Evolutionary conservation across 441 rosid species (phyloP), one percentile per base, ranked within the genome.

Genomic region (Adansonia gregorii): DNA sequence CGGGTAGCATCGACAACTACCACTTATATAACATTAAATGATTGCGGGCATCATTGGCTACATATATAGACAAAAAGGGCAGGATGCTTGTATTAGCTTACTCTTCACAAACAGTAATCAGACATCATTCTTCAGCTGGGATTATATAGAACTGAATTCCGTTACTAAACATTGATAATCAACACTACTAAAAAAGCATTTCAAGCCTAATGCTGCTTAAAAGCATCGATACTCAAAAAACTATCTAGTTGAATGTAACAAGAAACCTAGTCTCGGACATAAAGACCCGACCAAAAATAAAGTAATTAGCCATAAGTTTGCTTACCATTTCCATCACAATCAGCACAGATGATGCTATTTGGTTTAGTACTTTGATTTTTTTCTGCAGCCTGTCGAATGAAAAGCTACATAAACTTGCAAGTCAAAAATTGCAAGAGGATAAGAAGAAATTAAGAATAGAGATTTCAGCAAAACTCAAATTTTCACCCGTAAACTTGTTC

Each of bases 291-390:
- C 3, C 41, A 9, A 17, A 10, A 31, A 51, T 6, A 20, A 69
- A 65, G 69, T 8, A 46, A 12, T 11, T 22, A 69, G 24, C 49
- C 22, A 58, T 6, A 71, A 54, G 17, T 78, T 76, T 24, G 58
- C 87, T 83, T 82, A 91, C 99, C 99, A 49, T 92, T 90, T 64
- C 99, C 99, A 35, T 92, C 94, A 86, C 98, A 95, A 15, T 91
- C 89, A 51, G 84, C 31, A 78, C 99, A 95, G 35, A 95, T 74
- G 61, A 95, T 81, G 89, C 98, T 95, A 80, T 72, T 87, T 58
- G n/a, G 0, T 83, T 92, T 92, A 69, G 90, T 52, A 70, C 66
- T 60, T 78, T 39, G 82, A 78, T 81, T 82, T 51, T 83, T 63
- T 65, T 87, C 77, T 49, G 88, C 27, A 51, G 96, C 93, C 99